Conservation (phyloP, 2,329 filamentous ascomycete species). For the Botrytis aclada region DNA sequence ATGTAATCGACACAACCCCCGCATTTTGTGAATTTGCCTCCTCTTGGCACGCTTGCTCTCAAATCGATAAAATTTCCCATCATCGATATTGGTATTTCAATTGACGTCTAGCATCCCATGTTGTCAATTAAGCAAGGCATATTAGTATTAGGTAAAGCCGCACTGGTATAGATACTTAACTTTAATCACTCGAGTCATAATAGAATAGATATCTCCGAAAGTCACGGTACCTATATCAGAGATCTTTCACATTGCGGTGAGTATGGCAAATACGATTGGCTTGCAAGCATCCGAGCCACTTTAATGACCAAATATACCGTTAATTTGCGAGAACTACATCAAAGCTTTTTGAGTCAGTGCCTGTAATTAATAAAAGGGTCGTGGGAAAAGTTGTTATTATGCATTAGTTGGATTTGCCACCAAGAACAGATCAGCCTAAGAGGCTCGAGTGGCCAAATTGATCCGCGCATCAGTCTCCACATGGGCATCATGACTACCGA, state of each 20-base stretch:
- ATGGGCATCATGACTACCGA: background rate
- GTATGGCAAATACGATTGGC: background rate
- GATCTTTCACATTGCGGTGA: background rate
- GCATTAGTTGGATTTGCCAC: background rate
- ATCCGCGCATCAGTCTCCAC: background rate
- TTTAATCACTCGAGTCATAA: background rate
- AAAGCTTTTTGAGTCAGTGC: background rate
- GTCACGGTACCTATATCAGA: background rate
- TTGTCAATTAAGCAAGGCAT: background rate
- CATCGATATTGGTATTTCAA: background rate
- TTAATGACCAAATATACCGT: background rate
- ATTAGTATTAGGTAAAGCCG: background rate
- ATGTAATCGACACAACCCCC: background rate
- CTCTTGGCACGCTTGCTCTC: background rate
- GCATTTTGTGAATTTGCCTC: background rate
- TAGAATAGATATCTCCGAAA: background rate
- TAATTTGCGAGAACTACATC: background rate
- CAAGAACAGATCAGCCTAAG: background rate
- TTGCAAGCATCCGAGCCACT: background rate
- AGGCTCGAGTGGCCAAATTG: conserved; percentile 3
- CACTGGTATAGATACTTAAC: background rate
- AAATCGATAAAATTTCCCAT: background rate
- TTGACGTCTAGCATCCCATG: background rate
- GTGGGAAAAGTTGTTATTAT: background rate
- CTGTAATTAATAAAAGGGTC: background rate